Conservation (phyloP, 768 basidiomycete genomes). For the Serendipita indica region DNA sequence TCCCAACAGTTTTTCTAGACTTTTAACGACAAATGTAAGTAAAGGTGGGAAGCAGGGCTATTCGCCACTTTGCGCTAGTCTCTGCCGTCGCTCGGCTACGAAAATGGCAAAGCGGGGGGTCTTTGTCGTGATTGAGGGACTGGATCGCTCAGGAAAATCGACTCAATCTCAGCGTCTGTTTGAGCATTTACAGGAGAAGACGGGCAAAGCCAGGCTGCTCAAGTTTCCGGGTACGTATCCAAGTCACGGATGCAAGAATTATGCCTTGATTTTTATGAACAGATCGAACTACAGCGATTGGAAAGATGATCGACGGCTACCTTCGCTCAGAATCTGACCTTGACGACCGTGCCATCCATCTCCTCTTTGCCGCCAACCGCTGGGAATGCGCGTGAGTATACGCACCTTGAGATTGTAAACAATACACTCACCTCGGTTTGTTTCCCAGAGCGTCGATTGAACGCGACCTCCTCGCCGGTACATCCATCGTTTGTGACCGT, state of each 20-base stretch:
- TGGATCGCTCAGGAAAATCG: slow-evolving; percentile 91
- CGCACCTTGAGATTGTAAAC: not conserved
- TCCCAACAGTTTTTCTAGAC: not conserved
- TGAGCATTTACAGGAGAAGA: slow-evolving; percentile 31
- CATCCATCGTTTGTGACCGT: slow-evolving; percentile 72
- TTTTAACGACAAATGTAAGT: not conserved
- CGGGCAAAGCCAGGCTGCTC: slow-evolving; percentile 37
- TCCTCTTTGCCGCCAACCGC: slow-evolving; percentile 91
- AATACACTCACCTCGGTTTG: not conserved
- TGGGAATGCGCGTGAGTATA: slow-evolving; percentile 77
- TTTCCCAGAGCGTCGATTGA: slow-evolving; percentile 44
- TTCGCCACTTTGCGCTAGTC: too few species aligned
- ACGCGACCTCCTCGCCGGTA: slow-evolving; percentile 42
- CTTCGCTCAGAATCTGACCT: slow-evolving; percentile 70
- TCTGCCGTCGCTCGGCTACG: too few species aligned
- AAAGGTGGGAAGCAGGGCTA: too few species aligned
- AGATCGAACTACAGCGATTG: slow-evolving; percentile 88
- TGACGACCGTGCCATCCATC: slow-evolving; percentile 82
- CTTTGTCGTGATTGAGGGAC: slow-evolving; percentile 88
- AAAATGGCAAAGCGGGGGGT: slow-evolving; percentile 38
- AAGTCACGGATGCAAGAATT: too few species aligned
- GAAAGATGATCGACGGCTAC: slow-evolving; percentile 87
- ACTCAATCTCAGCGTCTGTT: slow-evolving; percentile 63
- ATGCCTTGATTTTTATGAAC: not conserved
- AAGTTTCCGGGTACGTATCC: slow-evolving; percentile 82